phyloP scores from a whole-genome alignment of 2,329 filamentous ascomycete species.

The Cercospora citrullina region DNA sequence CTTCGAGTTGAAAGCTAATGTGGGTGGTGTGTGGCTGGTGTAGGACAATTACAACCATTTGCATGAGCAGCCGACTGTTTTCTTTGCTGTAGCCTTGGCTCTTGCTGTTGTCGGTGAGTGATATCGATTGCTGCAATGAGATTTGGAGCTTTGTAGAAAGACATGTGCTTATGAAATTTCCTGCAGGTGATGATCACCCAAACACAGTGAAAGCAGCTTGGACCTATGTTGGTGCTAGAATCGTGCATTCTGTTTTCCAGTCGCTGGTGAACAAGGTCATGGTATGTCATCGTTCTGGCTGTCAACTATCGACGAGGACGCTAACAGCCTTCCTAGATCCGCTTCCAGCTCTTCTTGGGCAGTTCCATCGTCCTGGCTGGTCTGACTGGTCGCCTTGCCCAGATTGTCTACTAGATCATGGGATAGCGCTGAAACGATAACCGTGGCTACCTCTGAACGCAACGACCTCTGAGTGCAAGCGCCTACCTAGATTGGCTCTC shows the following conservation, averaged over 20 bases:
- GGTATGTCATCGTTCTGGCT: too few relatives aligned
- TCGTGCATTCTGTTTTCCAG: conserved; percentile 43
- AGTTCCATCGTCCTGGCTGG: conserved; percentile 18
- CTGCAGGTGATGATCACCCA: conserved; percentile 25
- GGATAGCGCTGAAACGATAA: neutral
- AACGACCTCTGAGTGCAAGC: too few relatives aligned
- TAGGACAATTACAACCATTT: conserved; percentile 44
- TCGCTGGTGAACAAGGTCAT: conserved; percentile 37
- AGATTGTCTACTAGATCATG: conserved; percentile 8
- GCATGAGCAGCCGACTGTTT: conserved; percentile 45
- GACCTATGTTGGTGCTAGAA: conserved; percentile 42
- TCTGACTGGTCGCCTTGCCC: conserved; percentile 9
- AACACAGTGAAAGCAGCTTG: conserved; percentile 41
- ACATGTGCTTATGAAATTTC: too few relatives aligned
- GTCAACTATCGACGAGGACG: too few relatives aligned
- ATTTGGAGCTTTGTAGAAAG: too few relatives aligned
- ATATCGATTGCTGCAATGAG: too few relatives aligned
- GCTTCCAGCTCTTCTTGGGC: conserved; percentile 19
- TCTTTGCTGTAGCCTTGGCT: conserved; percentile 42
- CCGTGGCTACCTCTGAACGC: too few relatives aligned
- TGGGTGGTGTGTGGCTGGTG: neutral
- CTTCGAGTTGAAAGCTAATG: neutral
- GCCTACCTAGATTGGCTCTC: too few relatives aligned
- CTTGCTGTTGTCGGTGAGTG: conserved; percentile 27
- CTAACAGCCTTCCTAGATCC: neutral